Percentiles rank a stretch among this genome's conserved stretches.
These are phyloP conservation scores for Alternaria alternata DNA, from an alignment of 2,329 filamentous ascomycete genomes.

Conservation along the genomic window DNA sequence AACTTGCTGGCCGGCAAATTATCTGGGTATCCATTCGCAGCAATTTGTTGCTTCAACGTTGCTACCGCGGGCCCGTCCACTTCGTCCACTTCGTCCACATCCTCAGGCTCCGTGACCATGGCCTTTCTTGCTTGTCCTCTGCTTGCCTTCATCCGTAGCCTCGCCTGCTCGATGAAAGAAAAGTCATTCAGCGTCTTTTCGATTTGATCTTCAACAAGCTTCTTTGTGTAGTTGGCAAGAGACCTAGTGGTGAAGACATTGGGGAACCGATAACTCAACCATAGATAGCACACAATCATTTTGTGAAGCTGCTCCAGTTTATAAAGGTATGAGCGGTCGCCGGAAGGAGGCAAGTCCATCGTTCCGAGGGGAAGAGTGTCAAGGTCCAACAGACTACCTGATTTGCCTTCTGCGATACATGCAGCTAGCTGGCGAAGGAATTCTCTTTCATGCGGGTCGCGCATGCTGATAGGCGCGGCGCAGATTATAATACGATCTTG, in stretches of 20 bases:
- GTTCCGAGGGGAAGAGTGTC: conserved; percentile 74
- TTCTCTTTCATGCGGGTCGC: conserved; percentile 54
- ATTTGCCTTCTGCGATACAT: conserved; percentile 72
- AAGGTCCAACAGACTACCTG: conserved; percentile 76
- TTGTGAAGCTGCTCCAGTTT: conserved; percentile 82
- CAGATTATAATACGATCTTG: conserved; percentile 79
- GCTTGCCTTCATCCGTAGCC: conserved; percentile 8
- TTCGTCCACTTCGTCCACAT: not conserved
- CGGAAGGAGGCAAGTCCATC: conserved; percentile 66
- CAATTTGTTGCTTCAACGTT: not conserved
- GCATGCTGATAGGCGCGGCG: conserved; percentile 71
- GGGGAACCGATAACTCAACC: conserved; percentile 89
- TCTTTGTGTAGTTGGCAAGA: conserved; percentile 81
- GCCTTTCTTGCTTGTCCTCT: conserved; percentile 18
- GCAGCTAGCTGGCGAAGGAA: conserved; percentile 71
- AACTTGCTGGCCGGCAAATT: conserved; percentile 8
- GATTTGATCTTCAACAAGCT: conserved; percentile 78
- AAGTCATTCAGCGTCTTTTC: conserved; percentile 68
- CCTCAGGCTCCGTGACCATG: conserved; percentile 1
- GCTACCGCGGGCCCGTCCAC: not conserved
- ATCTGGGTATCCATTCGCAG: conserved; percentile 8
- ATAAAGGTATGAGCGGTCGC: conserved; percentile 66
- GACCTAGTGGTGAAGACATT: conserved; percentile 79
- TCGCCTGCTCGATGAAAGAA: conserved; percentile 48
- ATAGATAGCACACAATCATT: conserved; percentile 83